Evolutionary conservation across 1,139 yeast species (phyloP).

Genomic region (Candida neerlandica): DNA sequence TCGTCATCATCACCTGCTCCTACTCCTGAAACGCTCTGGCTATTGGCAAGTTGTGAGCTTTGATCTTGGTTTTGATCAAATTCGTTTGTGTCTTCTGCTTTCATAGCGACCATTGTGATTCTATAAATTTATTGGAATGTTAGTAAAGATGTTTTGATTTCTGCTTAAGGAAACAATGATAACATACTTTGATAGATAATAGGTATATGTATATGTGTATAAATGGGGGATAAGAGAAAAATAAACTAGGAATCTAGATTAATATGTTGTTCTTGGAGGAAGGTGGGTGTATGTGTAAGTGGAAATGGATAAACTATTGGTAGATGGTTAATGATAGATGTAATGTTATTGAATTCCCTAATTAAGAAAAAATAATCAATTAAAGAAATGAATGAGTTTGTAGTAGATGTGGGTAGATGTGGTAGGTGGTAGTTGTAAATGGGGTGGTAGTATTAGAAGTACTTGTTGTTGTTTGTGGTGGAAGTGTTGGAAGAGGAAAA

Average conservation of each 20-base stretch:
- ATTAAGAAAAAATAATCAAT: background rate
- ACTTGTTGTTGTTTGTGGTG: background rate
- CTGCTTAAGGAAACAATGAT: background rate
- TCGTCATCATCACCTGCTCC: slow-evolving; percentile 54
- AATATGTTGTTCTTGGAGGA: background rate
- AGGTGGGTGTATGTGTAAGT: background rate
- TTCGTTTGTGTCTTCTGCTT: slow-evolving; percentile 42
- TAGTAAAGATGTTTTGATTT: background rate
- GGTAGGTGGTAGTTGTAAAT: background rate
- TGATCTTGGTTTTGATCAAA: slow-evolving; percentile 23
- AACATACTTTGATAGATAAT: background rate
- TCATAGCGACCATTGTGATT: slow-evolving; percentile 14
- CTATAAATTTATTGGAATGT: background rate
- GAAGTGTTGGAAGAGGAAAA: slow-evolving; percentile 9
- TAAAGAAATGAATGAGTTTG: background rate
- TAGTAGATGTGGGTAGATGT: background rate
- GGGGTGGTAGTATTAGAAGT: too few relatives aligned
- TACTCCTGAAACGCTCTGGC: slow-evolving; percentile 10
- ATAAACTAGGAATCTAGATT: background rate
- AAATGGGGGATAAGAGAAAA: too few relatives aligned
- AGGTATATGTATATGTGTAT: too few relatives aligned
- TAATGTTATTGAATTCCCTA: slow-evolving; percentile 2
- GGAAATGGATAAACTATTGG: background rate
- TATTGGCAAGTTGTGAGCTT: background rate
- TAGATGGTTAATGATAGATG: background rate